Conservation (phyloP, 169 alveolate genomes). For the Plasmodium berghei region DNA sequence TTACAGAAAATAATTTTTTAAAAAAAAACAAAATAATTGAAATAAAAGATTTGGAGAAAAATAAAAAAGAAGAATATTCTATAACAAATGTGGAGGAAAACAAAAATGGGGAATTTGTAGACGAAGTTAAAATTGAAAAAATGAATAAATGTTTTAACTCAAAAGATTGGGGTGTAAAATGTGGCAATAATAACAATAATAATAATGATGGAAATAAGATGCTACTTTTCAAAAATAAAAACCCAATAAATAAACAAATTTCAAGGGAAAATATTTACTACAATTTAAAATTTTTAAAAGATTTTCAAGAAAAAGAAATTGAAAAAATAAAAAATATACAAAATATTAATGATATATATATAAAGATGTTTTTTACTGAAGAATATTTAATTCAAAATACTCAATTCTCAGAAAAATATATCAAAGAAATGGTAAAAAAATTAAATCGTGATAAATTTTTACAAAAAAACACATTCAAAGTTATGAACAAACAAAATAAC, state of each 20-base stretch:
- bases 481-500: constrained; percentile 38
- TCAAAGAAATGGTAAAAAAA: constrained; percentile 48
- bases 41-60: too few relatives aligned
- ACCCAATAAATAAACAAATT: constrained; percentile 15
- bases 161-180: not conserved
- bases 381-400: constrained; percentile 42
- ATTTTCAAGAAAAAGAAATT: constrained; percentile 47
- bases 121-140: too few relatives aligned
- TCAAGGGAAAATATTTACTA: constrained; percentile 55
- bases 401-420: constrained; percentile 17
- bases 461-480: constrained; percentile 40
- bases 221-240: not conserved
- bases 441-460: constrained; percentile 29
- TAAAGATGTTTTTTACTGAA: constrained; percentile 57
- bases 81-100: too few relatives aligned
- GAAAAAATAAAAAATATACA: constrained; percentile 16
- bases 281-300: constrained; percentile 41
- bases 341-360: constrained; percentile 32
- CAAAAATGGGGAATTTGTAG: too few relatives aligned
- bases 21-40: too few relatives aligned
- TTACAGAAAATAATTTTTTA: too few relatives aligned
- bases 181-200: not conserved
- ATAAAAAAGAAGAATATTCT: too few relatives aligned
- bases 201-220: not conserved
- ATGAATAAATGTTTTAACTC: too few relatives aligned